phyloP scores from a whole-genome alignment of 2,329 filamentous ascomycete genomes.

The Lasiodiplodia citricola region DNA sequence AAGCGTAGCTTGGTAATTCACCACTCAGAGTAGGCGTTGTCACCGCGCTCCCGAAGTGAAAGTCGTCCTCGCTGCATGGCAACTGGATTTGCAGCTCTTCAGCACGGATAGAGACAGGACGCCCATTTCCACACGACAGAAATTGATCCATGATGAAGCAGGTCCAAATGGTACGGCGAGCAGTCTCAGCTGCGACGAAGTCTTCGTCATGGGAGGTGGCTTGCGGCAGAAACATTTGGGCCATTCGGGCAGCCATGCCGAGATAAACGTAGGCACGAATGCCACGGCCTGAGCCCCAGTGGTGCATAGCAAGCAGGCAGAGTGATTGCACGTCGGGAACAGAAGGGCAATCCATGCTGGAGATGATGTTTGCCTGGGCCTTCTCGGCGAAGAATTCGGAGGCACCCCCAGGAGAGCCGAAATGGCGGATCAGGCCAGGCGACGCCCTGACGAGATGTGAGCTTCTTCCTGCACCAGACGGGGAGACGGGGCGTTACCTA shows the following conservation, averaged over 20 bases:
- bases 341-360: conserved; percentile 20
- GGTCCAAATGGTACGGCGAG: conserved; percentile 18
- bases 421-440: conserved; percentile 19
- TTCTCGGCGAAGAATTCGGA: conserved; percentile 24
- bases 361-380: conserved; percentile 12
- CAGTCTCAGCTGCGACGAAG: conserved; percentile 18
- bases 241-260: conserved; percentile 21
- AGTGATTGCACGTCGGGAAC: conserved; percentile 21
- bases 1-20: not conserved
- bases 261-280: conserved; percentile 16
- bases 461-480: not conserved
- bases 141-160: conserved; percentile 26
- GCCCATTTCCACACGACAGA: conserved; percentile 8
- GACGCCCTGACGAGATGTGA: conserved; percentile 5
- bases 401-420: conserved; percentile 14
- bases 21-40: not conserved
- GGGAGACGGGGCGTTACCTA: not conserved
- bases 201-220: conserved; percentile 13
- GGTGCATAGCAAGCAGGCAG: conserved; percentile 17
- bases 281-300: conserved; percentile 22
- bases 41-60: conserved; percentile 18
- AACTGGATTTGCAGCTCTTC: conserved; percentile 13
- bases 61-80: conserved; percentile 20
- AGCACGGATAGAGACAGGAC: not conserved
- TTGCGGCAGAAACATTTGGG: conserved; percentile 20